Percentiles rank a stretch among this genome's conserved stretches.
Evolutionary conservation across 768 basidiomycete species (phyloP).

Genomic region (Boletus huronensis): DNA sequence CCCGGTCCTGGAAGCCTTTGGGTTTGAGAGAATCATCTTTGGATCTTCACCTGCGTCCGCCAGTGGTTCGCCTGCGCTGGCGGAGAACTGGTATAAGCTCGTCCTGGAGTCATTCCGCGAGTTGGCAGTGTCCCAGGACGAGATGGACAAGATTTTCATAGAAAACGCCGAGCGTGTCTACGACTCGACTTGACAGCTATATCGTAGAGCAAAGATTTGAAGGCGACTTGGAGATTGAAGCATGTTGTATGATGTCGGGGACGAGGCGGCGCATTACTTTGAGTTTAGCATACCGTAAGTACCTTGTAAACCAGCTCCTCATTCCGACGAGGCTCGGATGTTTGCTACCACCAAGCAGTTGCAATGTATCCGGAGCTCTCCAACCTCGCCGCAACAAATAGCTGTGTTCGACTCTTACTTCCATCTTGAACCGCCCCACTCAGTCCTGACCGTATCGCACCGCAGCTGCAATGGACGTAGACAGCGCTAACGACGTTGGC

Average conservation of each 20-base stretch:
- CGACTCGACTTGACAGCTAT: conserved; percentile 15
- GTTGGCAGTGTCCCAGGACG: conserved; percentile 73
- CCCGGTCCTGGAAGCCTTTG: conserved; percentile 82
- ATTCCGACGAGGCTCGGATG: background rate
- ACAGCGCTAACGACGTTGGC: conserved; percentile 25
- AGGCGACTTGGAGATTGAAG: background rate
- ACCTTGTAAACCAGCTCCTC: background rate
- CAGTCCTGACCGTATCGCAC: background rate
- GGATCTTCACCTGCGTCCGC: conserved; percentile 69
- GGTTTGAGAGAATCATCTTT: conserved; percentile 78
- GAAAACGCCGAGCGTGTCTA: conserved; percentile 48
- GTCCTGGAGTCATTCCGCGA: conserved; percentile 77
- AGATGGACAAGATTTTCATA: conserved; percentile 70
- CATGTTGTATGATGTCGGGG: background rate
- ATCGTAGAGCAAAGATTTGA: background rate
- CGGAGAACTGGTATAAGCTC: conserved; percentile 77
- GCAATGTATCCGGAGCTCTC: conserved; percentile 7
- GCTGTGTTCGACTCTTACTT: background rate
- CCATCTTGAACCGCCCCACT: background rate
- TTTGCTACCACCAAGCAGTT: conserved; percentile 1
- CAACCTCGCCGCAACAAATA: background rate
- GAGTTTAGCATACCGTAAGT: background rate
- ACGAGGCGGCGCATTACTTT: background rate
- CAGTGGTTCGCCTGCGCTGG: conserved; percentile 44
- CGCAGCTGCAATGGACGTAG: conserved; percentile 6